A percentile compares a stretch with the other conserved stretches of the same genome.
These are phyloP conservation scores for Phytophthora crassamura DNA, from an alignment of 352 stramenopile species.

Conservation along the genomic window DNA sequence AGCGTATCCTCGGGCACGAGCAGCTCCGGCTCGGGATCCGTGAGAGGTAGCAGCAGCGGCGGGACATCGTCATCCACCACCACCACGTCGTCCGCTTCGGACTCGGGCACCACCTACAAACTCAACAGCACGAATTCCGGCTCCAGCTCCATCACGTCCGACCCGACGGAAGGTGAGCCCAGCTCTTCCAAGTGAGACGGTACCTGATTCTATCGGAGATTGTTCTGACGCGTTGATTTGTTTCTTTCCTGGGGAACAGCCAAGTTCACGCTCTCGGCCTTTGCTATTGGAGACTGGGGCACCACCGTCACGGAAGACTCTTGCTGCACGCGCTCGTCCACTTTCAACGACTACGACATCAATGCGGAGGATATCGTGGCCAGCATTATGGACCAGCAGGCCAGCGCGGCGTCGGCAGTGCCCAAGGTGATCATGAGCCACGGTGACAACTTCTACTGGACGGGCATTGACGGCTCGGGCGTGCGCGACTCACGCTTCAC, in stretches of 20 bases:
- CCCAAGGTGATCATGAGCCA: too few relatives aligned
- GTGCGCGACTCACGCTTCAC: conserved; percentile 59
- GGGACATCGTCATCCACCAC: conserved; percentile 1
- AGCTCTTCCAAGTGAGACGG: conserved; percentile 12
- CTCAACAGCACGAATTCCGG: conserved; percentile 33
- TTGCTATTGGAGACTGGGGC: conserved; percentile 79
- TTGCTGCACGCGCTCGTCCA: conserved; percentile 71
- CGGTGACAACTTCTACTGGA: too few relatives aligned
- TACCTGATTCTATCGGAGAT: conserved; percentile 1
- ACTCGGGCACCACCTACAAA: conserved; percentile 33
- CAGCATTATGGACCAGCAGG: too few relatives aligned
- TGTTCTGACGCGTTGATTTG: conserved; percentile 24
- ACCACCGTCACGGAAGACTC: conserved; percentile 67
- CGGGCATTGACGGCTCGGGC: conserved; percentile 51
- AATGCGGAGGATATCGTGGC: too few relatives aligned
- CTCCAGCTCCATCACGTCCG: conserved; percentile 48
- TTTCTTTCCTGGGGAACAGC: conserved; percentile 16
- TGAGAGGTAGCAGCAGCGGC: conserved; percentile 8
- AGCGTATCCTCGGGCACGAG: conserved; percentile 36
- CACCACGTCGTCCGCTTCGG: conserved; percentile 19
- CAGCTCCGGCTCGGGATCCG: conserved; percentile 29
- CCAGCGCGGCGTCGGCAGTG: too few relatives aligned
- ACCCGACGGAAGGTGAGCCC: conserved; percentile 52
- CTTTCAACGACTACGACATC: too few relatives aligned
- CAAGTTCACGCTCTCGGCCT: conserved; percentile 61